Evolutionary conservation across 2,329 filamentous ascomycete species (phyloP), one percentile per base, ranked within the genome.

Genomic region (Drechslerella dactyloides): DNA sequence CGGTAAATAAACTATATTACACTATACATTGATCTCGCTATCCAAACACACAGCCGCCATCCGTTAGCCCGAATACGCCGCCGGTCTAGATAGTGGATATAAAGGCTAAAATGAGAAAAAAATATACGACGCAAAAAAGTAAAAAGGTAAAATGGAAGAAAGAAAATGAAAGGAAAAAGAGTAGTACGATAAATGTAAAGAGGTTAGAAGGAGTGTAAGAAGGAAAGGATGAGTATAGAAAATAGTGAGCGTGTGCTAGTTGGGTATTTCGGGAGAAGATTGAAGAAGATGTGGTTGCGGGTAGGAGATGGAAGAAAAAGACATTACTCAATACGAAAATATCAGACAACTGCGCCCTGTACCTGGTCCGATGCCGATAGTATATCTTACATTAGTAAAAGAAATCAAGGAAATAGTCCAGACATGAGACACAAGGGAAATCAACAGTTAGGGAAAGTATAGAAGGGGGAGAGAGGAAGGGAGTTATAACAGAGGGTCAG

Each of bases 401-500:
- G 7, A 46, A 54, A 17, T 42, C 7, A n/a, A 17, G 27, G 54
- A 48, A 37, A 17, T 48, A 55, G 56, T 21, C 7, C n/a, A 42
- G 13, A 58, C 13, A 44, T 44, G 35, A 54, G 30, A 63, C n/a
- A 60, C 30, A 24, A 55, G 23, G 40, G 54, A 68, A 55, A n/a
- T n/a, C 33, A 24, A 24, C 30, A 53, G 37, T 4, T 42, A 42
- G 15, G 44, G 19, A 48, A 48, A 48, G 44, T 48, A 48, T 6
- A 48, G 44, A 48, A 48, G 44, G n/a, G 2, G 19, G 19, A 19
- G 2, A 10, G 44, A 48, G 1, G 44, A 17, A 19, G 6, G 19
- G 44, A 3, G 5, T 21, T 48, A 15, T 10, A 17, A 21, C 4
- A 19, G 44, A 4, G 37, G 33, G 13, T 7, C 6, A 37, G 33